These are phyloP conservation scores for Tephrocybe sp. DNA, from an alignment of 768 basidiomycete species.

Conservation along the genomic window DNA sequence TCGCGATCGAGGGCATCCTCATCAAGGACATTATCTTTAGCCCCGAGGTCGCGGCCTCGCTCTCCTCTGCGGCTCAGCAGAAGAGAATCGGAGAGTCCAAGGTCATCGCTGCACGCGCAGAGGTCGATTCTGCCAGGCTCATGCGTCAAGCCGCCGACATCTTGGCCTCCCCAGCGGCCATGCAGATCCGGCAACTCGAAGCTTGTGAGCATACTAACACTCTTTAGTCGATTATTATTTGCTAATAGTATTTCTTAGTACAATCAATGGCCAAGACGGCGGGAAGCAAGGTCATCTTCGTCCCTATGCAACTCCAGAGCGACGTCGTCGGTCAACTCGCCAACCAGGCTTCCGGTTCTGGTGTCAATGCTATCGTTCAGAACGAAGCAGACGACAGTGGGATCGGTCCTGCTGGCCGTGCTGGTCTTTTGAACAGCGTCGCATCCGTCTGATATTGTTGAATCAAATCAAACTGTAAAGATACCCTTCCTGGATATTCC, in stretches of 20 bases:
- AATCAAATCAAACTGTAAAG: constrained; percentile 3
- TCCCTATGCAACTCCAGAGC: constrained; percentile 87
- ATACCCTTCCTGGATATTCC: constrained; percentile 1
- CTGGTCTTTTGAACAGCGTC: constrained; percentile 53
- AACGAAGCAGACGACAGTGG: constrained; percentile 41
- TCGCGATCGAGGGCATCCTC: constrained; percentile 93
- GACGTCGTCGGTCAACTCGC: constrained; percentile 59
- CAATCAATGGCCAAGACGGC: constrained; percentile 93
- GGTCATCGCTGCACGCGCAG: constrained; percentile 93
- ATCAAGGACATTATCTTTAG: constrained; percentile 96
- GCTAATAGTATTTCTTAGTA: constrained; percentile 35
- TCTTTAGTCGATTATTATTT: background rate
- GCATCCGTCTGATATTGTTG: constrained; percentile 37
- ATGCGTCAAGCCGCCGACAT: constrained; percentile 98
- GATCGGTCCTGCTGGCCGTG: constrained; percentile 44
- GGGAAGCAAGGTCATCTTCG: constrained; percentile 91
- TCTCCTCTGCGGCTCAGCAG: constrained; percentile 95
- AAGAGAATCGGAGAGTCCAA: constrained; percentile 97
- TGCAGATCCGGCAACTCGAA: constrained; percentile 98
- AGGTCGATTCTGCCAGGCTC: constrained; percentile 91
- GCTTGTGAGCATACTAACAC: constrained; percentile 46
- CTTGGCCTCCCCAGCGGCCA: constrained; percentile 90
- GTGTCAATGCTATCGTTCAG: constrained; percentile 26
- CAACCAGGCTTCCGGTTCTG: constrained; percentile 27
- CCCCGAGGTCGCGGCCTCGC: constrained; percentile 82